phyloP scores from a whole-genome alignment of 306 rosid genomes.

The Heteromeles arbutifolia region DNA sequence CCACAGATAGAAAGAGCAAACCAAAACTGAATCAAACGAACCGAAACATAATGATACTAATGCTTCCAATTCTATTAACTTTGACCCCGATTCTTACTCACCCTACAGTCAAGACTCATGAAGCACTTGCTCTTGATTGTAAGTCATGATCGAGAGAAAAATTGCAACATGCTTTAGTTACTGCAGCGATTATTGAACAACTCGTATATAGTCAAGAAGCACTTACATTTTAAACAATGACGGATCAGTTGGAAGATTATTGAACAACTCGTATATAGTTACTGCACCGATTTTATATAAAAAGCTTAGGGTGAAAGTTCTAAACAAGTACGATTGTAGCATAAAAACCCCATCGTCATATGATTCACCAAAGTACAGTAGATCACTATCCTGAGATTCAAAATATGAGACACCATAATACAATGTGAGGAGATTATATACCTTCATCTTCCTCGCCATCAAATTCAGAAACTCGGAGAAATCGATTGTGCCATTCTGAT shows the following conservation, averaged over 20 bases:
- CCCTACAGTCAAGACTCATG: neutral
- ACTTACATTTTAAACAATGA: neutral
- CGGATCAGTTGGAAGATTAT: neutral
- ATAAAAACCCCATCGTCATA: neutral
- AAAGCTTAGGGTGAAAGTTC: neutral
- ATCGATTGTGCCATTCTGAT: conserved; percentile 29
- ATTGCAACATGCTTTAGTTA: neutral
- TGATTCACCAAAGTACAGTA: neutral
- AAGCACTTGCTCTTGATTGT: neutral
- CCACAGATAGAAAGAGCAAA: neutral
- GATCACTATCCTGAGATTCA: neutral
- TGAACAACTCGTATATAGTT: neutral
- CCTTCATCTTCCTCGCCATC: conserved; percentile 33
- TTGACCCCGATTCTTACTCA: neutral
- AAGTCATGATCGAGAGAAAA: neutral
- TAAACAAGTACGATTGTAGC: neutral
- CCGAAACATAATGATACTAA: neutral
- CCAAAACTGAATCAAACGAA: neutral
- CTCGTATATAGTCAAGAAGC: no score
- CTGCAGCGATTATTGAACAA: no score
- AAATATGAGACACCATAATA: no score
- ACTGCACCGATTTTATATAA: neutral
- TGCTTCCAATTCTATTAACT: neutral
- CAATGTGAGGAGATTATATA: neutral
- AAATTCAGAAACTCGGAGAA: conserved; percentile 27